A percentile compares a stretch with the other conserved stretches of the same genome.
These are phyloP conservation scores for Capsicum rhomboideum DNA, from an alignment of 257 asterid species.

Conservation along the genomic window DNA sequence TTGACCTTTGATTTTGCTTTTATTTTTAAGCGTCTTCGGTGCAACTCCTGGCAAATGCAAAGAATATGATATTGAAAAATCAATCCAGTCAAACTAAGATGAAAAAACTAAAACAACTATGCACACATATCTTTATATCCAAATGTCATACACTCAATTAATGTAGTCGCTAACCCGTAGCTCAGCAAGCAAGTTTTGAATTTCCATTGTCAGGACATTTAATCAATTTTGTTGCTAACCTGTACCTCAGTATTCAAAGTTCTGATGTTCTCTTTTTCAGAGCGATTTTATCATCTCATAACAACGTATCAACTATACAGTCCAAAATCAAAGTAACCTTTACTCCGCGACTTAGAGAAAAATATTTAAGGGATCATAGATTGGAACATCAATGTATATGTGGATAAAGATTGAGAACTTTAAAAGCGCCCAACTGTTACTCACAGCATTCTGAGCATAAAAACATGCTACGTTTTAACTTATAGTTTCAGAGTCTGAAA, in stretches of 20 bases:
- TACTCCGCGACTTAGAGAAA: background rate
- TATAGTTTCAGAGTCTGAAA: background rate
- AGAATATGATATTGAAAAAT: background rate
- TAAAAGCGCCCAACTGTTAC: background rate
- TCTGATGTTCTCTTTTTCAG: background rate
- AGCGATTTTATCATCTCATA: background rate
- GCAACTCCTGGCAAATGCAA: slow-evolving; percentile 55
- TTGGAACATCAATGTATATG: background rate
- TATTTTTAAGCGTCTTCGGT: slow-evolving; percentile 62
- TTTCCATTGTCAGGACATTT: background rate
- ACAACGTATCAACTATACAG: background rate
- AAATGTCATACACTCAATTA: background rate
- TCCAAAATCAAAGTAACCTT: background rate
- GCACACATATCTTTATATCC: background rate
- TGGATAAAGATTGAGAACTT: background rate
- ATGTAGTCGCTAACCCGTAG: background rate
- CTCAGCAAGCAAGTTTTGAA: background rate
- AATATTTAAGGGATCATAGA: background rate
- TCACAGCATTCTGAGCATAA: background rate
- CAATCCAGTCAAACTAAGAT: background rate
- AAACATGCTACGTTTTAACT: background rate
- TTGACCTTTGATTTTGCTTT: slow-evolving; percentile 54
- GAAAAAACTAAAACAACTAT: background rate
- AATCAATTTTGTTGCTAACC: background rate
- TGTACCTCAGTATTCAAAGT: background rate